phyloP scores from a whole-genome alignment of 1,284 basidiomycete genomes.

The Naganishia cerealis region DNA sequence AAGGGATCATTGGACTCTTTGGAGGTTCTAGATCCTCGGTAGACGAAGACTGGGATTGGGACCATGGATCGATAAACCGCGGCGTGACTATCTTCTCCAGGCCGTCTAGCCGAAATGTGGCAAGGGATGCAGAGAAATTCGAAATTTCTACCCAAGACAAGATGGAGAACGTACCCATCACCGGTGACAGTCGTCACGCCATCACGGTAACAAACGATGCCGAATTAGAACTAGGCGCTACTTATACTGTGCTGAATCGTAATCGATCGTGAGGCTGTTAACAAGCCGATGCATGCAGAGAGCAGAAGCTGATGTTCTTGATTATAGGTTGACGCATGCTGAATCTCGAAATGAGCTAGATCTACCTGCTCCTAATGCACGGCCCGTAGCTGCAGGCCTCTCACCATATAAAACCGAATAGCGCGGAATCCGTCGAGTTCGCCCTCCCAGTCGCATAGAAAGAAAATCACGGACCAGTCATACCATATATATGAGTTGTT shows the following conservation, averaged over 20 bases:
- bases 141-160: background rate
- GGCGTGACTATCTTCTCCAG: slow-evolving; percentile 21
- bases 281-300: background rate
- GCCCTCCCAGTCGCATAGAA: background rate
- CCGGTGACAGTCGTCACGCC: background rate
- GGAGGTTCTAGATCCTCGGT: slow-evolving; percentile 25
- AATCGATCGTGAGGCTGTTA: slow-evolving; percentile 1
- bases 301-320: background rate
- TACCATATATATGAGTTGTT: background rate
- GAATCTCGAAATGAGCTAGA: background rate
- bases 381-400: background rate
- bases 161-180: background rate
- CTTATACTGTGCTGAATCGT: slow-evolving; percentile 11
- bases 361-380: background rate
- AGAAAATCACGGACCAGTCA: background rate
- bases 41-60: slow-evolving; percentile 11
- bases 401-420: background rate
- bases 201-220: slow-evolving; percentile 4
- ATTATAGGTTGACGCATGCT: background rate
- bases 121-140: slow-evolving; percentile 13
- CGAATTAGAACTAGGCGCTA: slow-evolving; percentile 14
- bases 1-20: slow-evolving; percentile 33
- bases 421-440: background rate
- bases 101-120: background rate
- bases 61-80: slow-evolving; percentile 6